Evolutionary conservation across 2,329 filamentous ascomycete species (phyloP).

Genomic region (Colletotrichum sojae): DNA sequence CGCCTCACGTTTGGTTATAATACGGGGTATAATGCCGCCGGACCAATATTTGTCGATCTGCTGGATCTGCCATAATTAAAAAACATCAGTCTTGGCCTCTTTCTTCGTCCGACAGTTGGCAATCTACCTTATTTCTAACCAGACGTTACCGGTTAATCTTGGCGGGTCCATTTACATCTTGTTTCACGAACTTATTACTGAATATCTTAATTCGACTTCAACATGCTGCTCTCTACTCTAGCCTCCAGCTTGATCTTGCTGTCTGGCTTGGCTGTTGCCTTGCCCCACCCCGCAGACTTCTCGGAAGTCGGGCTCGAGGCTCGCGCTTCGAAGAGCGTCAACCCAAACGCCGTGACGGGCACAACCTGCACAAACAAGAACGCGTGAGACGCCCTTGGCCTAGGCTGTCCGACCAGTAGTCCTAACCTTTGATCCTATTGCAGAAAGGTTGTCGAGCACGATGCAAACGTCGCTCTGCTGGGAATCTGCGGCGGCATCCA

Average conservation of each 20-base stretch:
- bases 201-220: not conserved
- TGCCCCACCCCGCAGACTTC: not conserved
- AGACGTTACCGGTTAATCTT: not conserved
- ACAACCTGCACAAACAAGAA: slow-evolving; percentile 22
- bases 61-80: not conserved
- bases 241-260: not conserved
- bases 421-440: slow-evolving; percentile 15
- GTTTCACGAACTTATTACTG: not conserved
- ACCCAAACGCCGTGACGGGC: slow-evolving; percentile 26
- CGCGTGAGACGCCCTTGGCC: slow-evolving; percentile 1
- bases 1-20: not conserved
- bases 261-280: not conserved
- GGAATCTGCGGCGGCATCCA: slow-evolving; percentile 66
- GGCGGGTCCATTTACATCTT: slow-evolving; percentile 11
- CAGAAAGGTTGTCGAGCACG: slow-evolving; percentile 61
- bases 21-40: not conserved
- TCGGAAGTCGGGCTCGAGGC: not conserved
- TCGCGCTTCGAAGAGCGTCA: slow-evolving; percentile 21
- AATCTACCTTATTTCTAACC: not conserved
- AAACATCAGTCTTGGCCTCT: not conserved
- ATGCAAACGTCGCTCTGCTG: slow-evolving; percentile 62
- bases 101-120: not conserved
- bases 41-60: too few relatives aligned
- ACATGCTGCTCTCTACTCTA: slow-evolving; percentile 19
- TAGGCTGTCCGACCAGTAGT: fast-evolving